Evolutionary conservation across 306 rosid genomes (phyloP).

Genomic region (Trifolium pratense): DNA sequence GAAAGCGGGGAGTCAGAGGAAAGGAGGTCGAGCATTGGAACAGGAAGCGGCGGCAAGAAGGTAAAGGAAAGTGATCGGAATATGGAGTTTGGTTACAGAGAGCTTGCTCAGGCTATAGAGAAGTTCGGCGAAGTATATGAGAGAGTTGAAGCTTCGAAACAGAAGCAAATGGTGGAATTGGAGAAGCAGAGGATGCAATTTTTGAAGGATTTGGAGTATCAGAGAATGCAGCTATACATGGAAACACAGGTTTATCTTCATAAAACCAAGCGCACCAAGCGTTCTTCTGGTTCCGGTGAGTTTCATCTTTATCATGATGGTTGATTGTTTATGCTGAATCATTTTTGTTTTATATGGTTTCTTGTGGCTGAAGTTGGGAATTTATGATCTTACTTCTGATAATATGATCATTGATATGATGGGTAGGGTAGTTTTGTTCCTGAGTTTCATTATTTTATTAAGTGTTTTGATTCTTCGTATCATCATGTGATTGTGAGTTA

Average conservation of each 20-base stretch:
- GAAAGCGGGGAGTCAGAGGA: slow-evolving; percentile 47
- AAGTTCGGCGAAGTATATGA: slow-evolving; percentile 64
- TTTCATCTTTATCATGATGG: neutral
- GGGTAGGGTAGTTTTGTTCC: neutral
- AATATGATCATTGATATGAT: neutral
- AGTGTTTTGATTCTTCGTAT: too few relatives aligned
- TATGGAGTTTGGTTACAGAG: slow-evolving; percentile 48
- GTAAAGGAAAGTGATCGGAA: slow-evolving; percentile 29
- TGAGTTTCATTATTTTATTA: neutral
- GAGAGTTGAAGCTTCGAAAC: slow-evolving; percentile 72
- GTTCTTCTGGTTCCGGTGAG: slow-evolving; percentile 59
- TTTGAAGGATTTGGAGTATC: slow-evolving; percentile 75
- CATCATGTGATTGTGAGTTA: too few relatives aligned
- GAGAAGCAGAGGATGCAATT: slow-evolving; percentile 86
- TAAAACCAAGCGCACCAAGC: slow-evolving; percentile 65
- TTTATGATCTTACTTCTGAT: slow-evolving; percentile 21
- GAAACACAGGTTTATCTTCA: slow-evolving; percentile 72
- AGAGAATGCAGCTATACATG: slow-evolving; percentile 71
- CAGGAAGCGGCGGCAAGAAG: slow-evolving; percentile 31
- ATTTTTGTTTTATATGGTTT: neutral
- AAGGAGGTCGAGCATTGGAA: slow-evolving; percentile 44
- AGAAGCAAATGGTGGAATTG: slow-evolving; percentile 74
- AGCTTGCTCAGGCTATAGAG: slow-evolving; percentile 66
- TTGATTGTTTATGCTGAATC: slow-evolving; percentile 18
- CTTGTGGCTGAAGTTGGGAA: neutral